Evolutionary conservation across 495 filamentous ascomycete species (phyloP).

Genomic region (Penicillium longicatenatum): DNA sequence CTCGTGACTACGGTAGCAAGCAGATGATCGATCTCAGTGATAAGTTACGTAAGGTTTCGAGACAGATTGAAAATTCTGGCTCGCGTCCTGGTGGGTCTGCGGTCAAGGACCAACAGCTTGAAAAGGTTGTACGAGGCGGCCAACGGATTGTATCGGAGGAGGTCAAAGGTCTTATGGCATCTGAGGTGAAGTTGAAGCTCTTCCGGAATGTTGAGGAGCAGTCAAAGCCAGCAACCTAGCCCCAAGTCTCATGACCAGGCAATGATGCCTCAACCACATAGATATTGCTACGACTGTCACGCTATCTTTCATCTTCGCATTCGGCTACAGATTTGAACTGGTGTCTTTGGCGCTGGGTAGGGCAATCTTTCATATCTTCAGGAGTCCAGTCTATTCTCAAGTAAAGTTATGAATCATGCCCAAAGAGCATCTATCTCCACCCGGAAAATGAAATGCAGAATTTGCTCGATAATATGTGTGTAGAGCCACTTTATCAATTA

Average conservation of each 20-base stretch:
- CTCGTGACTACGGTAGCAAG: constrained; percentile 88
- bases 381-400: not conserved
- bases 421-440: not conserved
- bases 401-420: not conserved
- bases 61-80: constrained; percentile 43
- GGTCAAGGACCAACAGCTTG: constrained; percentile 63
- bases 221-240: constrained; percentile 14
- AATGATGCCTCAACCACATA: constrained; percentile 3
- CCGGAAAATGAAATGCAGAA: too few relatives aligned
- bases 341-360: constrained; percentile 19
- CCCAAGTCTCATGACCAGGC: not conserved
- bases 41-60: constrained; percentile 70
- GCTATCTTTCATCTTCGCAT: constrained; percentile 4
- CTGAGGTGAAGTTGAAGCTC: constrained; percentile 79
- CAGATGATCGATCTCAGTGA: constrained; percentile 86
- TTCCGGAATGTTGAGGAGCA: constrained; percentile 67
- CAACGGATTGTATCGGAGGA: constrained; percentile 86
- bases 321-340: not conserved
- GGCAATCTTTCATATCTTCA: constrained; percentile 6
- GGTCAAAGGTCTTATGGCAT: constrained; percentile 77
- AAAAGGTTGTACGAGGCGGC: constrained; percentile 77
- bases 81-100: constrained; percentile 31
- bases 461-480: too few relatives aligned
- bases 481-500: not conserved
- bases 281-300: constrained; percentile 25